A percentile compares a stretch with the other conserved stretches of the same genome.
Evolutionary conservation across 2,329 filamentous ascomycete species (phyloP).

Genomic region (Cercospora zeina): DNA sequence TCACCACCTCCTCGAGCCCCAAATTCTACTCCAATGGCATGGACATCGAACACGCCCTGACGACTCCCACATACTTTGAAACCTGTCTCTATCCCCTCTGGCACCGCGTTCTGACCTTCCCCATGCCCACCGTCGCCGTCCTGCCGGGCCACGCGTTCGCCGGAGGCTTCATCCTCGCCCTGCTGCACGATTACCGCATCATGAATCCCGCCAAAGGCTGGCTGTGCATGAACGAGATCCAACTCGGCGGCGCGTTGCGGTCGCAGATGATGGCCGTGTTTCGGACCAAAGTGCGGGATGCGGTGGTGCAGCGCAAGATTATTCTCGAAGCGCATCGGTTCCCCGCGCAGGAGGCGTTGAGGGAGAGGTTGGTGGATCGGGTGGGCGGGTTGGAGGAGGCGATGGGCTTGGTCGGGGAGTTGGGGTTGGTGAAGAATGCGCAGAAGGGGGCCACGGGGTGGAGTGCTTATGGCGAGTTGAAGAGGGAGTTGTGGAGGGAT

Average conservation of each 20-base stretch:
- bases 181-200: conserved; percentile 80
- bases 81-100: conserved; percentile 65
- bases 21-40: conserved; percentile 85
- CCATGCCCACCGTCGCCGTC: conserved; percentile 79
- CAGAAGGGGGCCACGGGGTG: conserved; percentile 46
- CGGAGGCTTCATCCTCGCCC: conserved; percentile 76
- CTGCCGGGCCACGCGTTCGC: conserved; percentile 81
- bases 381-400: conserved; percentile 66
- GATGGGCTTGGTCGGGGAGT: conserved; percentile 60
- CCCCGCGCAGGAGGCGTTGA: conserved; percentile 62
- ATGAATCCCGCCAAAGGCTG: conserved; percentile 71
- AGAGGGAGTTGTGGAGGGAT: conserved; percentile 73
- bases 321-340: conserved; percentile 74
- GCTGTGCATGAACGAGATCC: conserved; percentile 77
- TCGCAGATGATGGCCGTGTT: conserved; percentile 75
- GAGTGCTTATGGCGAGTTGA: conserved; percentile 69
- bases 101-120: conserved; percentile 66
- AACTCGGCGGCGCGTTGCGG: conserved; percentile 74
- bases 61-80: conserved; percentile 61
- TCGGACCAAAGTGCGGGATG: conserved; percentile 61
- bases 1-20: conserved; percentile 71
- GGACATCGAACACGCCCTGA: conserved; percentile 68
- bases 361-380: conserved; percentile 67
- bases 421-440: conserved; percentile 62
- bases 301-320: conserved; percentile 60